Conservation (phyloP, 768 basidiomycete genomes). For the Mycena alexandri region DNA sequence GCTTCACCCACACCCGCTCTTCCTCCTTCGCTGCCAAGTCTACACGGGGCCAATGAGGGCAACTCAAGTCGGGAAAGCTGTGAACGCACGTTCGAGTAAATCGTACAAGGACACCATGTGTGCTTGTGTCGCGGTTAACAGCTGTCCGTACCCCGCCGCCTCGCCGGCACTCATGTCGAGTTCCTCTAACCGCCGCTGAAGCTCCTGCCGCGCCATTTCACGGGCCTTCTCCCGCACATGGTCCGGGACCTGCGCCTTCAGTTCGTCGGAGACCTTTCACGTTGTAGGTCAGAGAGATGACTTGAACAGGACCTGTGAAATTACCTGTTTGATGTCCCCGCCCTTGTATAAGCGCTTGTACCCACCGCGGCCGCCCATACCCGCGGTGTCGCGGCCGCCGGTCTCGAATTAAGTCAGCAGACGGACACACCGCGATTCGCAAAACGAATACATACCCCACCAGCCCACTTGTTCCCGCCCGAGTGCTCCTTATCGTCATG, state of each 20-base stretch:
- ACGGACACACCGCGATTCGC: background rate
- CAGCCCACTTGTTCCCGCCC: slow-evolving; percentile 76
- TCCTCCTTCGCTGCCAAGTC: slow-evolving; percentile 78
- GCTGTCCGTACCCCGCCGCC: slow-evolving; percentile 66
- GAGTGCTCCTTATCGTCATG: slow-evolving; percentile 73
- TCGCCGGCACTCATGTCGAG: slow-evolving; percentile 70
- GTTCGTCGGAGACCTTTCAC: slow-evolving; percentile 59
- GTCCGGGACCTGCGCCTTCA: slow-evolving; percentile 72
- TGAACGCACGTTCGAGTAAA: slow-evolving; percentile 70
- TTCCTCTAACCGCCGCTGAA: slow-evolving; percentile 71
- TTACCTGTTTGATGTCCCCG: slow-evolving; percentile 73
- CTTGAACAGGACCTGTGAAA: background rate
- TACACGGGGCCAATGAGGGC: slow-evolving; percentile 39
- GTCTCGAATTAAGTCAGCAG: slow-evolving; percentile 52
- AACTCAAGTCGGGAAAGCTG: slow-evolving; percentile 5
- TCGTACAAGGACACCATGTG: slow-evolving; percentile 72
- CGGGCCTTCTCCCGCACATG: slow-evolving; percentile 72
- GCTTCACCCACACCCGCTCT: slow-evolving; percentile 78
- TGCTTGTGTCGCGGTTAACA: slow-evolving; percentile 67
- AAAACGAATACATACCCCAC: slow-evolving; percentile 61
- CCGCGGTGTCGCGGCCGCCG: slow-evolving; percentile 76
- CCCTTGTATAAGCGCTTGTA: slow-evolving; percentile 75
- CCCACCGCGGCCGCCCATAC: slow-evolving; percentile 74
- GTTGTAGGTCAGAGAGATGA: slow-evolving; percentile 11
- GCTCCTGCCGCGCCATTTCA: slow-evolving; percentile 75